Conservation (phyloP, 176 grass and related monocot genomes). For the Oryza australiensis region DNA sequence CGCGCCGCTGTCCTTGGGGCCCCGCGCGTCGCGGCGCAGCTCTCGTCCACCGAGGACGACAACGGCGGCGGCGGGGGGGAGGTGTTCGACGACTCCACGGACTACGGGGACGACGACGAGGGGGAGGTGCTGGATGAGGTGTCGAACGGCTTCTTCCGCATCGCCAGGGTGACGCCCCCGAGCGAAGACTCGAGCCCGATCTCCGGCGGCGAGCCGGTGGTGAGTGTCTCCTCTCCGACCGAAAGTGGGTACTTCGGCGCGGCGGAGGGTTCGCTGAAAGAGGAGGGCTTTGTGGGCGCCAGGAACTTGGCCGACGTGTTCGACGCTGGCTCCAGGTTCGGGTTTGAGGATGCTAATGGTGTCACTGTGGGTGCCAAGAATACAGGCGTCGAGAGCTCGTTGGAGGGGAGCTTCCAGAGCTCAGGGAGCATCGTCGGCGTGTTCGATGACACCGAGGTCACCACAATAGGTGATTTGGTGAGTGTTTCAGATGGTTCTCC, state of each 20-base stretch:
- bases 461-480: not conserved
- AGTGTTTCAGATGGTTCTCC: not conserved
- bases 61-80: slow-evolving; percentile 19
- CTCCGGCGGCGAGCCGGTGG: not conserved
- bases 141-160: slow-evolving; percentile 42
- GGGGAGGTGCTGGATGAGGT: slow-evolving; percentile 36
- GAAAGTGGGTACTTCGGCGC: slow-evolving; percentile 11
- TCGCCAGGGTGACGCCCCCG: slow-evolving; percentile 40
- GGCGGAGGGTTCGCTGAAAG: not conserved
- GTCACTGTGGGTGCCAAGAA: not conserved
- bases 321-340: not conserved
- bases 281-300: slow-evolving; percentile 13
- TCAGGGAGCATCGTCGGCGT: slow-evolving; percentile 14
- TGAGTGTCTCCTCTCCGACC: not conserved
- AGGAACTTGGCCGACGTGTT: not conserved
- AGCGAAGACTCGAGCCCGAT: not conserved
- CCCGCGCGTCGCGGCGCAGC: slow-evolving; percentile 51
- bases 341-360: slow-evolving; percentile 1
- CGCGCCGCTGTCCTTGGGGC: slow-evolving; percentile 15
- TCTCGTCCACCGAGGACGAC: slow-evolving; percentile 34
- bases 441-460: slow-evolving; percentile 6
- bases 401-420: slow-evolving; percentile 36
- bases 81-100: slow-evolving; percentile 31
- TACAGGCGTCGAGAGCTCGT: not conserved
- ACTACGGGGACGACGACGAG: slow-evolving; percentile 29